Base-by-base conservation (phyloP, 1,139 yeast genomes). In the Yamadazyma diddensiae region DNA sequence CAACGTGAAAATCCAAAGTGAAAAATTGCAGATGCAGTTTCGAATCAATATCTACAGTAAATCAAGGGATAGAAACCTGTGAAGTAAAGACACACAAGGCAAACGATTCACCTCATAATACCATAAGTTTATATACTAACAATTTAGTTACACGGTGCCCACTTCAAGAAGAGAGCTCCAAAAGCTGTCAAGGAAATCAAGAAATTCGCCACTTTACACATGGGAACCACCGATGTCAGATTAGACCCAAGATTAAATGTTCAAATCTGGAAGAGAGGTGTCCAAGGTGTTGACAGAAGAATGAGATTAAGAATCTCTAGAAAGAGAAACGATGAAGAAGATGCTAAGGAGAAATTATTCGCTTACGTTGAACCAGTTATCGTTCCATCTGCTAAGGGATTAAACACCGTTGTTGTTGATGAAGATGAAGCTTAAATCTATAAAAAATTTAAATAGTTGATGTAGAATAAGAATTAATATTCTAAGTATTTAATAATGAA, bases 151-250 rank as follows among this genome's bases (percentile, higher is more conserved):
- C 94, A 85, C 75, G 97, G 98, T 79, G 90, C 82, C 59, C 83
- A 87, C 74, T 92, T 92, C 95, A 94, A 92, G 83, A 86, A 86
- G 87, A 87, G 97, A 80, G 99, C 98, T 65, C 99, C 99, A 76
- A 85, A 79, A 70, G 98, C 99, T 60, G 94, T 92, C 76, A 92
- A 88, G 85, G 97, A 87, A 73, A 88, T 94, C 80, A 90, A 87
- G 82, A 90, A 86, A 76, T 94, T 94, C 68, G 97, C 98, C 65
- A 79, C 86, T 70, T 81, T 86, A 77, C 97, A 92, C 84, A 87
- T 92, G 94, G 97, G 97, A 68, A 94, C 99, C 64, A 73, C 86
- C 53, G 99, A 94, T 70, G 97, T 94, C 70, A 94, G 98, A 80
- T 77, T 94, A 65, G 97, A 92, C 77, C 98, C 98, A 67, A 86